Evolutionary conservation across 139 green algal species (phyloP).

Genomic region (Chlorella sorokiniana): DNA sequence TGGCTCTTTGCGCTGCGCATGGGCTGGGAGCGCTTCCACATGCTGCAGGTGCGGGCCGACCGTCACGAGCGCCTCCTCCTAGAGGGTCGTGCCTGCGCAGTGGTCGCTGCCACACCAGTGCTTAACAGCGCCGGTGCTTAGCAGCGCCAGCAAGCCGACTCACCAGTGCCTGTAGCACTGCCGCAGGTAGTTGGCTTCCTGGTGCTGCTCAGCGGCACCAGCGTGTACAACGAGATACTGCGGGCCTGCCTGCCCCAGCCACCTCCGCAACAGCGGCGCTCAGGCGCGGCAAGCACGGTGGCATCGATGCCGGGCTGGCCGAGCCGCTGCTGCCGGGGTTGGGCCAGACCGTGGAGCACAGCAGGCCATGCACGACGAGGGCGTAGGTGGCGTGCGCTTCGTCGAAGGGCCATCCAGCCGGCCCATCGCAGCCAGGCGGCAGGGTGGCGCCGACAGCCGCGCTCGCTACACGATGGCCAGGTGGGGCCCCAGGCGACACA

Average conservation of each 20-base stretch:
- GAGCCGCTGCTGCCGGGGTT: conserved; percentile 13
- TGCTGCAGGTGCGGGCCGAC: conserved; percentile 56
- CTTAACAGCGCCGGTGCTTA: too few species aligned
- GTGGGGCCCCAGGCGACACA: background rate
- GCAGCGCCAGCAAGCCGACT: too few species aligned
- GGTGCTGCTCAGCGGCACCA: conserved; percentile 74
- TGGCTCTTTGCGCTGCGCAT: conserved; percentile 74
- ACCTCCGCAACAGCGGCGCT: background rate
- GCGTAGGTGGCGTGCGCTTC: background rate
- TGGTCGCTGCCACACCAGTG: too few species aligned
- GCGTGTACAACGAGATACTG: conserved; percentile 85
- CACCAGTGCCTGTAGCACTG: background rate
- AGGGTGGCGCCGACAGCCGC: background rate
- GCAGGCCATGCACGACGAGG: background rate
- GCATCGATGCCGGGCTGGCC: background rate
- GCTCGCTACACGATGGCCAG: conserved; percentile 30
- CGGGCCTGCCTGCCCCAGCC: conserved; percentile 58
- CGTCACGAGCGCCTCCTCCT: too few species aligned
- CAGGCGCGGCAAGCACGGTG: background rate
- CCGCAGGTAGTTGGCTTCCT: conserved; percentile 76
- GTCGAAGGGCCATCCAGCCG: background rate
- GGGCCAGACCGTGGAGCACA: background rate
- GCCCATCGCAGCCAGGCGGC: conserved; percentile 20
- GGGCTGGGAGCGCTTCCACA: conserved; percentile 87
- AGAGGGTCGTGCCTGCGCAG: too few species aligned